phyloP scores from a whole-genome alignment of 306 rosid species.

The Sicyos edulis region DNA sequence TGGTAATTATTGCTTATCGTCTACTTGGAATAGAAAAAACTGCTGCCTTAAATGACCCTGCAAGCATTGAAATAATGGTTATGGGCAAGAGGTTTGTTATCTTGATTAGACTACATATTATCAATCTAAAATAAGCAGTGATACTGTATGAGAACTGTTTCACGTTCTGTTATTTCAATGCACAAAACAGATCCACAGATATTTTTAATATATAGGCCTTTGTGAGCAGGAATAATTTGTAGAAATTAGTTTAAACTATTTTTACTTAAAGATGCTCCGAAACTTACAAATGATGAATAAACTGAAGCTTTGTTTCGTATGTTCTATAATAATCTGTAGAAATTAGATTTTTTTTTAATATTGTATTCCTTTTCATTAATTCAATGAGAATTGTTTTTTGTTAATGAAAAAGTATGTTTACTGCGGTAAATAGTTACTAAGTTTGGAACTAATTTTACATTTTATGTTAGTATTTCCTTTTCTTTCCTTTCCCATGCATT shows the following conservation, averaged over 20 bases:
- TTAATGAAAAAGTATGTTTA: background rate
- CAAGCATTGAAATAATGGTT: background rate
- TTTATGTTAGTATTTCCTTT: conserved; percentile 10
- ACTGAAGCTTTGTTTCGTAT: background rate
- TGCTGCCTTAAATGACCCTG: conserved; percentile 1
- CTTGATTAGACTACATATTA: background rate
- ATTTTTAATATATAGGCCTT: too few species aligned
- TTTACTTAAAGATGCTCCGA: background rate
- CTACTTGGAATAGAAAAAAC: conserved; percentile 1
- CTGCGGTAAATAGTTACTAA: background rate
- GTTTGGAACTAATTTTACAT: background rate
- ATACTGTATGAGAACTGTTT: background rate
- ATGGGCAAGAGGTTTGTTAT: background rate
- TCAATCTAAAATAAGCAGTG: background rate
- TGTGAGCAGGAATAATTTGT: background rate
- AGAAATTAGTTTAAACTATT: conserved; percentile 12
- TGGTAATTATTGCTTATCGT: background rate
- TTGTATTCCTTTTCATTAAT: too few species aligned
- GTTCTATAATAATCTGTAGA: too few species aligned
- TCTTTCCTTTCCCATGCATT: conserved; percentile 1
- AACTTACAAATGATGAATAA: background rate
- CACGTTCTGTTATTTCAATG: background rate
- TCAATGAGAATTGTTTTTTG: too few species aligned
- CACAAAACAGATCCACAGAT: background rate
- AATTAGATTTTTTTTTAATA: too few species aligned